Evolutionary conservation across 164 flowering plant genomes (phyloP).

Genomic region (Magnolia officinalis): DNA sequence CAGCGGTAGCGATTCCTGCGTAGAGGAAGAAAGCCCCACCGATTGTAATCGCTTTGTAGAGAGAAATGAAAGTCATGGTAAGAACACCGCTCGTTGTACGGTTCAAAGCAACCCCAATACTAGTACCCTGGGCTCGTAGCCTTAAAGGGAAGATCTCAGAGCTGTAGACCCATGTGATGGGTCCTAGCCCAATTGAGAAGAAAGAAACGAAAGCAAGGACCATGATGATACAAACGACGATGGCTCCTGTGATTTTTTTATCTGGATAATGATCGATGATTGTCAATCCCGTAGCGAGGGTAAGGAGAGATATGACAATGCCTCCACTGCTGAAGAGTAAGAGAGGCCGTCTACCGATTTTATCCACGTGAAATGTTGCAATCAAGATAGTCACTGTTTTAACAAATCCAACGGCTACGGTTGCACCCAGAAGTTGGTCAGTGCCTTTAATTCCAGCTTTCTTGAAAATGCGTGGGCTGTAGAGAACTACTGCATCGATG

Average conservation of each 20-base stretch:
- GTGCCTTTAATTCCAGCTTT: constrained; percentile 28
- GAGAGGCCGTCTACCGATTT: constrained; percentile 32
- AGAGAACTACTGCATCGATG: constrained; percentile 33
- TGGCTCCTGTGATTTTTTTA: constrained; percentile 26
- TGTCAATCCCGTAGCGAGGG: constrained; percentile 17
- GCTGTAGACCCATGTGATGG: constrained; percentile 41
- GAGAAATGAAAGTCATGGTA: constrained; percentile 28
- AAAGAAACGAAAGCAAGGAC: constrained; percentile 18
- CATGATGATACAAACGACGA: constrained; percentile 18
- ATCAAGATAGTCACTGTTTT: constrained; percentile 30
- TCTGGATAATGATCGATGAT: constrained; percentile 8
- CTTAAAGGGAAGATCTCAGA: constrained; percentile 46
- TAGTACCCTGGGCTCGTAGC: constrained; percentile 34
- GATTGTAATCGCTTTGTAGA: constrained; percentile 29
- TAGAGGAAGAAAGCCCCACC: constrained; percentile 37
- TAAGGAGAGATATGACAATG: constrained; percentile 22
- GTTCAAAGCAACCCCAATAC: constrained; percentile 31
- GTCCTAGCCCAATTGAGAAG: constrained; percentile 39
- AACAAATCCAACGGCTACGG: constrained; percentile 37
- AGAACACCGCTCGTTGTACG: constrained; percentile 26
- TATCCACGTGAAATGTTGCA: constrained; percentile 31
- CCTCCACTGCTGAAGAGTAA: constrained; percentile 30
- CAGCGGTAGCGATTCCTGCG: constrained; percentile 25
- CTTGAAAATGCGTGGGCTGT: constrained; percentile 27
- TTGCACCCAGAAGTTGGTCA: constrained; percentile 16